Conservation (phyloP, 257 asterid species). For the Buddleja alternifolia region DNA sequence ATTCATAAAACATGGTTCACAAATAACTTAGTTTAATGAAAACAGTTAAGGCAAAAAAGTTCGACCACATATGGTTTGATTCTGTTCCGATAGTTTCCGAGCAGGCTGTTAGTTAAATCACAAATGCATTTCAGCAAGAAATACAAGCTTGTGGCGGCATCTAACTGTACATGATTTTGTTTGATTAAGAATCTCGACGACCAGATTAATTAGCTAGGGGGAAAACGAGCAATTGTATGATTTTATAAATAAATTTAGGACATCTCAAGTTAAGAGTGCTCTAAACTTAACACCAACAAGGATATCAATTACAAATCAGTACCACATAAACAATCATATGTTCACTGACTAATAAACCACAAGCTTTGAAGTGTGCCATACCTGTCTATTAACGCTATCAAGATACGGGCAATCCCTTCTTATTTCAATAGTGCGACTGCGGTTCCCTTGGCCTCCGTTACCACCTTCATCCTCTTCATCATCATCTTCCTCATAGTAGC, state of each 20-base stretch:
- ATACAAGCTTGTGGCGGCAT: not conserved
- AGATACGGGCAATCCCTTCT: conserved; percentile 98
- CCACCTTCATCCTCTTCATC: conserved; percentile 43
- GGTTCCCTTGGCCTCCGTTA: conserved; percentile 38
- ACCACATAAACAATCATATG: conserved; percentile 8
- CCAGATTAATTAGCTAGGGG: not conserved
- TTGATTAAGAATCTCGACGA: not conserved
- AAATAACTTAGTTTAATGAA: conserved; percentile 1
- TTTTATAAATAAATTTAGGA: not conserved
- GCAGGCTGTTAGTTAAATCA: not conserved
- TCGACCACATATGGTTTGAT: conserved; percentile 1
- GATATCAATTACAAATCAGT: not conserved
- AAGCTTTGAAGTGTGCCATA: conserved; percentile 30
- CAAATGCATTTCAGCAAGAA: not conserved
- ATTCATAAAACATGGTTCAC: not conserved
- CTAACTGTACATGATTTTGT: not conserved
- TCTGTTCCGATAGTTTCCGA: not conserved
- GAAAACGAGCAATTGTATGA: not conserved
- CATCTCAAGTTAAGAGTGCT: no score
- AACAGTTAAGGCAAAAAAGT: not conserved
- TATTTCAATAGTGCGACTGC: conserved; percentile 64
- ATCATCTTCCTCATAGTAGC: conserved; percentile 37
- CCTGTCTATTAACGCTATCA: conserved; percentile 97
- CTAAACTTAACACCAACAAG: conserved; percentile 16
- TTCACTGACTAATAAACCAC: not conserved